phyloP scores from a whole-genome alignment of 129 eudicot genomes.

The Flaveria brownii region DNA sequence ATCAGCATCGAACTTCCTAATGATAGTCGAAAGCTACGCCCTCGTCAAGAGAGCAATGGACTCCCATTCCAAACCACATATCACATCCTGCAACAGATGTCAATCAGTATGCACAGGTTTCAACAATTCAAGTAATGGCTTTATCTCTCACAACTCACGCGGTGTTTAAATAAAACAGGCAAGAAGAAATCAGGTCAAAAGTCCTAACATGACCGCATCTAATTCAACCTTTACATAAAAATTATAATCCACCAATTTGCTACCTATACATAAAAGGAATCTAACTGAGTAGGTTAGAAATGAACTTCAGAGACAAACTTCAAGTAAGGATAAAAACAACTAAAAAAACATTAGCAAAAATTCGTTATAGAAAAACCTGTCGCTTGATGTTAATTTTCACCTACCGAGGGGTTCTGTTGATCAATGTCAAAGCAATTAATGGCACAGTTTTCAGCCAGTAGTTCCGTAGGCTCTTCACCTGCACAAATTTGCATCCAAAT shows the following conservation, averaged over 20 bases:
- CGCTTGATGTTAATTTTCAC: constrained; percentile 29
- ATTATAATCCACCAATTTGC: neutral
- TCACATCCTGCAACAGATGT: constrained; percentile 58
- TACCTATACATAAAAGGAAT: neutral
- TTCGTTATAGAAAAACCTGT: neutral
- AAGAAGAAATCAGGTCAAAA: neutral
- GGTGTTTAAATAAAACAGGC: neutral
- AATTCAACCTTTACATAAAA: too few relatives aligned
- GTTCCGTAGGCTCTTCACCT: constrained; percentile 76
- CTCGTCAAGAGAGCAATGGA: constrained; percentile 73
- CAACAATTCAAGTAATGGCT: neutral
- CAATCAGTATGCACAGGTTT: neutral
- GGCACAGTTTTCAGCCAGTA: constrained; percentile 87
- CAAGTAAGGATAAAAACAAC: neutral
- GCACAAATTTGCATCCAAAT: constrained; percentile 20
- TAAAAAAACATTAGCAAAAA: neutral
- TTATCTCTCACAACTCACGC: neutral
- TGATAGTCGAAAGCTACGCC: constrained; percentile 37
- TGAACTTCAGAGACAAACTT: neutral
- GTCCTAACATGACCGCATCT: too few relatives aligned
- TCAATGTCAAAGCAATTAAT: constrained; percentile 94
- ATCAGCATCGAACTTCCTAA: constrained; percentile 14
- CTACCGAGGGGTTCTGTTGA: constrained; percentile 74
- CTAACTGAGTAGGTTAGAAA: neutral
- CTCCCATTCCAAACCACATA: constrained; percentile 97